A percentile compares a stretch with the other conserved stretches of the same genome.
These are phyloP conservation scores for Mycena haematopus DNA, from an alignment of 768 basidiomycete species.

Conservation along the genomic window DNA sequence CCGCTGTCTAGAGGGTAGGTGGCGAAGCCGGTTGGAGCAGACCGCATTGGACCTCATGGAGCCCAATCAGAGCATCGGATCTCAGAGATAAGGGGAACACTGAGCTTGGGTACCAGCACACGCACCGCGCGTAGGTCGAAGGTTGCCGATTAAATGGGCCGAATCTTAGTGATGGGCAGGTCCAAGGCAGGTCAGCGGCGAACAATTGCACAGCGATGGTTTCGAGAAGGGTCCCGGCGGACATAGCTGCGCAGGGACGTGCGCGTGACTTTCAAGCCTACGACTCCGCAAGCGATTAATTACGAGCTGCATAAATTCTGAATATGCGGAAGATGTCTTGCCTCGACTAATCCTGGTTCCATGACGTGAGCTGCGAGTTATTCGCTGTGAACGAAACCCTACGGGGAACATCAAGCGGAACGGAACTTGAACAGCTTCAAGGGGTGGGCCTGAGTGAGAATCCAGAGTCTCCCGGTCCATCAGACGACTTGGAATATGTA, in stretches of 20 bases:
- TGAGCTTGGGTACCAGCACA: background rate
- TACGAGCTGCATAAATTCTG: background rate
- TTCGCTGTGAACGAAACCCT: background rate
- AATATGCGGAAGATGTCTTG: background rate
- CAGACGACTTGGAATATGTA: background rate
- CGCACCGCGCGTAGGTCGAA: background rate
- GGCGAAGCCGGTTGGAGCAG: background rate
- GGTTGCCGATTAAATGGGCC: background rate
- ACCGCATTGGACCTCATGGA: background rate
- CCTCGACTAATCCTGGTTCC: background rate
- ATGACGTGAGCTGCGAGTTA: background rate
- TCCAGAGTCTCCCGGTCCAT: background rate
- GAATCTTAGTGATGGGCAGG: background rate
- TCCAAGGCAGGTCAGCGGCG: constrained; percentile 15
- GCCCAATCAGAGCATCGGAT: background rate
- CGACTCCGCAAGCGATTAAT: background rate
- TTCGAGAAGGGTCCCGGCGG: constrained; percentile 8
- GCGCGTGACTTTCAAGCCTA: background rate
- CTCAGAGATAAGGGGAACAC: constrained; percentile 9
- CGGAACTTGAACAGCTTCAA: constrained; percentile 1
- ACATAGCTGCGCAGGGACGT: constrained; percentile 5
- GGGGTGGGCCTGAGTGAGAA: background rate
- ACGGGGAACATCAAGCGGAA: background rate
- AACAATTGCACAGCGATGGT: constrained; percentile 3
- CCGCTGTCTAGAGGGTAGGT: background rate